phyloP scores from a whole-genome alignment of 176 grass and related monocot species.

The Pharus latifolius region DNA sequence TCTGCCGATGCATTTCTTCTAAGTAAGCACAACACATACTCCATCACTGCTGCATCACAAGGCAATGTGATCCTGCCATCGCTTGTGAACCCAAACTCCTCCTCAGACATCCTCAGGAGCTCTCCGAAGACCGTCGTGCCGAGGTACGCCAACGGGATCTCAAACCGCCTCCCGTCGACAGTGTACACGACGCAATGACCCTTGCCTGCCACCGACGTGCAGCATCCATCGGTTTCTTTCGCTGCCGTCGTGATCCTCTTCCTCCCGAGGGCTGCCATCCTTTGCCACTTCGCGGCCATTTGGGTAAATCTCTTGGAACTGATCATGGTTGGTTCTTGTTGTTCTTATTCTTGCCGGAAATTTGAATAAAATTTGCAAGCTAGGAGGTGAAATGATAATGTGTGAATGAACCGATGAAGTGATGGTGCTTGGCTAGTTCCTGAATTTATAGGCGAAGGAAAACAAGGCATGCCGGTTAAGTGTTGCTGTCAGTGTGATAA shows the following conservation, averaged over 20 bases:
- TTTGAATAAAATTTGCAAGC: no score
- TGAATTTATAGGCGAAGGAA: no score
- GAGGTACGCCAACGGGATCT: slow-evolving; percentile 37
- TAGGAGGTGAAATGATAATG: not conserved
- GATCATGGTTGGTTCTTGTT: slow-evolving; percentile 12
- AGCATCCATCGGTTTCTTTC: not conserved
- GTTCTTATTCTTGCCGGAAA: not conserved
- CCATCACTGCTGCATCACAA: slow-evolving; percentile 21
- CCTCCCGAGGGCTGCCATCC: slow-evolving; percentile 11
- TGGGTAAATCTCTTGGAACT: slow-evolving; percentile 33
- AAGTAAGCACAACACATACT: slow-evolving; percentile 39
- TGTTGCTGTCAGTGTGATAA: not conserved
- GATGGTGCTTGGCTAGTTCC: not conserved
- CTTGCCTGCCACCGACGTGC: slow-evolving; percentile 13
- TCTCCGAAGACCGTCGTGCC: slow-evolving; percentile 20
- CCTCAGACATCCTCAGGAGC: slow-evolving; percentile 41
- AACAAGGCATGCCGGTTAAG: no score
- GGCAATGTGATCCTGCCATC: slow-evolving; percentile 30
- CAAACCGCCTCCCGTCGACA: not conserved
- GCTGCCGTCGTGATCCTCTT: slow-evolving; percentile 1
- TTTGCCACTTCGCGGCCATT: no score
- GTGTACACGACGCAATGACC: slow-evolving; percentile 50
- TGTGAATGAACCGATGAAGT: not conserved
- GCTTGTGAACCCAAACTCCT: slow-evolving; percentile 32
- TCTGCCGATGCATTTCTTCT: slow-evolving; percentile 20